Evolutionary conservation across 768 basidiomycete species (phyloP).

Genomic region (Hortiboletus flavorubellus): DNA sequence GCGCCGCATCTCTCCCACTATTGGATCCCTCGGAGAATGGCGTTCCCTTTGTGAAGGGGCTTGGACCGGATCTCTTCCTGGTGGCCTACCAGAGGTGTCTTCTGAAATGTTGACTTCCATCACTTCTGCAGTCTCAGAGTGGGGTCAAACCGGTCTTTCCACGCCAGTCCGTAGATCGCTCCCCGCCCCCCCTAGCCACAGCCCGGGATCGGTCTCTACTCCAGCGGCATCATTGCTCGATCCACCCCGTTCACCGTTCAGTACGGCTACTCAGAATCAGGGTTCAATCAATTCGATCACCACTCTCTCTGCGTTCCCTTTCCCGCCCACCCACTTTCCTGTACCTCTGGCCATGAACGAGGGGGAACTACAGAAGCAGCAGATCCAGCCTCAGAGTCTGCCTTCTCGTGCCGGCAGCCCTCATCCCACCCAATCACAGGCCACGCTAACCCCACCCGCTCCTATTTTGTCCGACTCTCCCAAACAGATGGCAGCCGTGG

Average conservation of each 20-base stretch:
- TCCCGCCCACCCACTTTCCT: conserved; percentile 70
- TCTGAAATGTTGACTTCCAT: not conserved
- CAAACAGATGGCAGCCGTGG: conserved; percentile 5
- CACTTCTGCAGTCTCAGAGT: conserved; percentile 23
- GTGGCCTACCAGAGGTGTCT: conserved; percentile 25
- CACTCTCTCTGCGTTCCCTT: conserved; percentile 69
- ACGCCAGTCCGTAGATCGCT: conserved; percentile 19
- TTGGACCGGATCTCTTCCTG: conserved; percentile 50
- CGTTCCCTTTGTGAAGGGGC: conserved; percentile 71
- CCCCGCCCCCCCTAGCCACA: conserved; percentile 20
- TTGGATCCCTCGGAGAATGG: conserved; percentile 74
- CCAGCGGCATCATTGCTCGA: conserved; percentile 11
- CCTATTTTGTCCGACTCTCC: conserved; percentile 22
- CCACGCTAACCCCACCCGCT: not conserved
- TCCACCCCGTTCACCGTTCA: conserved; percentile 27
- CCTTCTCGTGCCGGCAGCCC: conserved; percentile 21
- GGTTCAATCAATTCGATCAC: conserved; percentile 49
- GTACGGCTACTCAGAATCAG: conserved; percentile 17
- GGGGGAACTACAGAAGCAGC: conserved; percentile 25
- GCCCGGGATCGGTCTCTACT: conserved; percentile 9
- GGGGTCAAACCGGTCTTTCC: conserved; percentile 26
- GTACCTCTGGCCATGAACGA: conserved; percentile 43
- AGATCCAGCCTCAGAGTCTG: conserved; percentile 22
- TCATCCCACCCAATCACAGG: conserved; percentile 3
- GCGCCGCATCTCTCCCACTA: conserved; percentile 58